Conservation (phyloP, 225 moss, liverwort and hornwort genomes). For the Marchantia paleacea region DNA sequence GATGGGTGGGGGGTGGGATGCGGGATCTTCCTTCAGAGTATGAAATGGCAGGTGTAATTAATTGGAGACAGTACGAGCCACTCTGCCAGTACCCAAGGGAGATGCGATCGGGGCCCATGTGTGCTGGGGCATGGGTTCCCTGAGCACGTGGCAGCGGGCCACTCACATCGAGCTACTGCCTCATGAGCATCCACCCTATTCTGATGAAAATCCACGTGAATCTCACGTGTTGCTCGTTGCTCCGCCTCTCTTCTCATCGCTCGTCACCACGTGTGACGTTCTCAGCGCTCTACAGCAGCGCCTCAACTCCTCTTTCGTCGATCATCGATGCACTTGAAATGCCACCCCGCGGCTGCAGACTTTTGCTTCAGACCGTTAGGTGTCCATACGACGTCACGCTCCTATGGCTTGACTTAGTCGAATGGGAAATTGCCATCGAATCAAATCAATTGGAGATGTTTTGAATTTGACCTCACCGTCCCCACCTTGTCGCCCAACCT, state of each 20-base stretch:
- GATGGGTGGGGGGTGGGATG: not conserved
- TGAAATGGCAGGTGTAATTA: not conserved
- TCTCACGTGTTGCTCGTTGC: slow-evolving; percentile 7
- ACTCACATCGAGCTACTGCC: slow-evolving; percentile 6
- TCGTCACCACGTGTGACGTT: not conserved
- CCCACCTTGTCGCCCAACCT: not conserved
- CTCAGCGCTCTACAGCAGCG: not conserved
- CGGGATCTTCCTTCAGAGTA: not conserved
- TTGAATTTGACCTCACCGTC: not conserved
- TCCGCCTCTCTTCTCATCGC: not conserved
- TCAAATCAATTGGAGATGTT: not conserved
- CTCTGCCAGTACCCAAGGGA: not conserved
- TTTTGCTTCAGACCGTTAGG: not conserved
- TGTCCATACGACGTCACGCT: not conserved
- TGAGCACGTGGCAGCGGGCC: not conserved
- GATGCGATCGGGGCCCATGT: slow-evolving; percentile 13
- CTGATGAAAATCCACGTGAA: slow-evolving; percentile 7
- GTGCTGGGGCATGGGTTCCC: not conserved
- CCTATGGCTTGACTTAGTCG: not conserved
- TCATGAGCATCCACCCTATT: slow-evolving; percentile 1
- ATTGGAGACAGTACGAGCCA: not conserved
- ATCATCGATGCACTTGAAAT: not conserved
- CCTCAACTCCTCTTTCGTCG: not conserved
- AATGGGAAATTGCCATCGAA: not conserved
- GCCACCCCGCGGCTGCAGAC: not conserved